These are phyloP conservation scores for Aspergillus leporis DNA, from an alignment of 495 filamentous ascomycete species.

Conservation along the genomic window DNA sequence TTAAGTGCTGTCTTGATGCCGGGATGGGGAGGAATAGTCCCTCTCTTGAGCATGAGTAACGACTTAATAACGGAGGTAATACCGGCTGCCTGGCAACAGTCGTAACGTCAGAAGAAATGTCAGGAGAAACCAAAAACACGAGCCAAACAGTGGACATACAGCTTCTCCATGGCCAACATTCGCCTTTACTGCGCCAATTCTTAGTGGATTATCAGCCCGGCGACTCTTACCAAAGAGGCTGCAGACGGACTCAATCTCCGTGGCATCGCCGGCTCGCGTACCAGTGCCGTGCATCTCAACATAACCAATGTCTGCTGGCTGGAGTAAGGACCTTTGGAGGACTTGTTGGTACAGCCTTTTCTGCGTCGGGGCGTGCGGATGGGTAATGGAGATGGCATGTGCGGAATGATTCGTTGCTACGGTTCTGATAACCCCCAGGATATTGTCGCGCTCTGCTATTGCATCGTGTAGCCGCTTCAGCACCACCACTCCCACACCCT, in stretches of 20 bases:
- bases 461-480: constrained; percentile 48
- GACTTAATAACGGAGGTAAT: constrained; percentile 33
- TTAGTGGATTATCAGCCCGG: constrained; percentile 7
- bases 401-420: constrained; percentile 40
- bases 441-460: constrained; percentile 41
- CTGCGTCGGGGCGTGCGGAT: constrained; percentile 49
- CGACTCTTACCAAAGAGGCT: constrained; percentile 21
- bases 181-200: constrained; percentile 32
- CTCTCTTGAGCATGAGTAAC: constrained; percentile 31
- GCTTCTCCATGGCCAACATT: constrained; percentile 42
- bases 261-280: constrained; percentile 38
- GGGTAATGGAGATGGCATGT: constrained; percentile 40
- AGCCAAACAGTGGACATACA: too few species aligned
- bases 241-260: constrained; percentile 27
- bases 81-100: too few species aligned
- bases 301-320: constrained; percentile 48
- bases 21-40: constrained; percentile 33
- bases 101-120: too few species aligned
- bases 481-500: constrained; percentile 38
- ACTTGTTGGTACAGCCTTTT: constrained; percentile 44
- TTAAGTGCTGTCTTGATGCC: constrained; percentile 44
- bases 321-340: constrained; percentile 40
- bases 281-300: constrained; percentile 53
- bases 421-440: constrained; percentile 38
- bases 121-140: too few species aligned